Evolutionary conservation across 179 eudicot species (phyloP).

Genomic region (Spergularia azorica): DNA sequence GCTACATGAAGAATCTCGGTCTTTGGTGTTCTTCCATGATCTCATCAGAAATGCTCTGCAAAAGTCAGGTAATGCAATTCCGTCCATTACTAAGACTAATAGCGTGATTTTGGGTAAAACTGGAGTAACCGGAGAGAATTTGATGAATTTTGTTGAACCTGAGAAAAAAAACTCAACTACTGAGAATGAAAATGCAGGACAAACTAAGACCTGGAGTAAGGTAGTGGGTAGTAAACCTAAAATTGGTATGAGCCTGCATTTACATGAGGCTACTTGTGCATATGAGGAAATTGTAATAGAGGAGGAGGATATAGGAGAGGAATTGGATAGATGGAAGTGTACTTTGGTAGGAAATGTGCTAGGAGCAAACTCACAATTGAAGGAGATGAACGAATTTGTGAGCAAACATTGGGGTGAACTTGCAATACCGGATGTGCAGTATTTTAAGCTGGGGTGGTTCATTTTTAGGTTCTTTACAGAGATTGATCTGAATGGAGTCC

Average conservation of each 20-base stretch:
- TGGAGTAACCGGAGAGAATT: too few species aligned
- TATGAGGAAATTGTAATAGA: background rate
- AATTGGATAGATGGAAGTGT: background rate
- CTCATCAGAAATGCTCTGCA: background rate
- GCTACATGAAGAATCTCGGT: background rate
- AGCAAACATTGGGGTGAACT: background rate
- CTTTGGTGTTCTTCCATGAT: background rate
- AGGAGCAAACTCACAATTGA: background rate
- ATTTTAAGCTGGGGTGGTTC: too few species aligned
- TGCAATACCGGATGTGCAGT: background rate
- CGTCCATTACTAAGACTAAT: background rate
- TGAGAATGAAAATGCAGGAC: background rate
- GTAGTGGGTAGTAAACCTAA: background rate
- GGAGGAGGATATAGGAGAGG: background rate
- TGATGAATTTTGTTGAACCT: too few species aligned
- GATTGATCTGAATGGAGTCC: too few species aligned
- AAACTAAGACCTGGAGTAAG: background rate
- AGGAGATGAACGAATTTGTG: background rate
- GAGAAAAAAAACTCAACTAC: too few species aligned
- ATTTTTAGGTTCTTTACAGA: too few species aligned
- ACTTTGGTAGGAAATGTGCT: background rate
- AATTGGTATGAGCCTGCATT: background rate
- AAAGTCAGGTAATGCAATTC: background rate
- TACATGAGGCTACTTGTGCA: background rate
- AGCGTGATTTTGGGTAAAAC: too few species aligned